Conservation (phyloP, 345 rosid species). For the Rhizophora apiculata region DNA sequence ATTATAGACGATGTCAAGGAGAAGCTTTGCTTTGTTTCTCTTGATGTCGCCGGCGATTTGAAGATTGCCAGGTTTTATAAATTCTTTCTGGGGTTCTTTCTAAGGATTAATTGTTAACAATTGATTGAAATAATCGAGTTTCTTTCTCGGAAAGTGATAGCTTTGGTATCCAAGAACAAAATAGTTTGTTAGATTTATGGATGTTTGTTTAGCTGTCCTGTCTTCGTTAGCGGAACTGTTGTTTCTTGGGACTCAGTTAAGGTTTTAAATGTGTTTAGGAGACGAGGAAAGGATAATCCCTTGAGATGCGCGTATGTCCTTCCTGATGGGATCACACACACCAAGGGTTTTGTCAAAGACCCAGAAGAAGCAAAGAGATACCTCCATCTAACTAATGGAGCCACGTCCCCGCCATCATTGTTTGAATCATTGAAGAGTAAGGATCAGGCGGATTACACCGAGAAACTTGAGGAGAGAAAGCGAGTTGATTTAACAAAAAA, state of each 20-base stretch:
- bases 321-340: constrained; percentile 78
- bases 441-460: constrained; percentile 32
- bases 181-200: too few relatives aligned
- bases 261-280: constrained; percentile 30
- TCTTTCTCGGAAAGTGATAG: too few relatives aligned
- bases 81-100: neutral
- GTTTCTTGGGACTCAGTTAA: constrained; percentile 2
- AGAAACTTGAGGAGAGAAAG: constrained; percentile 45
- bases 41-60: constrained; percentile 66
- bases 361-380: constrained; percentile 55
- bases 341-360: constrained; percentile 79
- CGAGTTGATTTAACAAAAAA: constrained; percentile 63
- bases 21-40: constrained; percentile 89
- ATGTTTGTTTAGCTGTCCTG: too few relatives aligned
- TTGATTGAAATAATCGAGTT: neutral
- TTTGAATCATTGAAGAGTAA: constrained; percentile 19
- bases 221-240: neutral
- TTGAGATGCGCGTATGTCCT: constrained; percentile 74
- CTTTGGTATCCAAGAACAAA: too few relatives aligned
- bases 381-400: constrained; percentile 29
- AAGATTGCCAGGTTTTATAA: constrained; percentile 47
- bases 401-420: constrained; percentile 4
- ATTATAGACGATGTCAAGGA: constrained; percentile 90
- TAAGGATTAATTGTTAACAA: neutral
- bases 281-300: constrained; percentile 52